Evolutionary conservation across 345 rosid genomes (phyloP).

Genomic region (Rubroshorea leprosula): DNA sequence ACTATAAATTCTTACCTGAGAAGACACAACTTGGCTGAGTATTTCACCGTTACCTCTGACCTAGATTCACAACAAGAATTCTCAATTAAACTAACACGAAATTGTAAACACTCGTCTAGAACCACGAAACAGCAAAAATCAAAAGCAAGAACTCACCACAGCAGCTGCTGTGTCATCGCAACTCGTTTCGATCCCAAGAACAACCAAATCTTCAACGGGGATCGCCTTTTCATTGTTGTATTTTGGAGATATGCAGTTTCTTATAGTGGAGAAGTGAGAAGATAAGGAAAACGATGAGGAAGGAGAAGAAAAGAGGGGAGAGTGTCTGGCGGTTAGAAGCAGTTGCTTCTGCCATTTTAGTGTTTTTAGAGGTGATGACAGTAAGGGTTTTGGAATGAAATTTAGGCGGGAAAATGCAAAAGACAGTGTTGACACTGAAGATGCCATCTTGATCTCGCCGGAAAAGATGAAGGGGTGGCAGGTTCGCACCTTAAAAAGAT

Average conservation of each 20-base stretch:
- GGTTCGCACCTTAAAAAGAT: background rate
- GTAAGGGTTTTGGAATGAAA: constrained; percentile 22
- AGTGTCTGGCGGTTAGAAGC: background rate
- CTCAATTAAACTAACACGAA: background rate
- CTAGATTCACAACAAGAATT: constrained; percentile 27
- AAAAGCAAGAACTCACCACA: constrained; percentile 40
- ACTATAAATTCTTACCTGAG: constrained; percentile 59
- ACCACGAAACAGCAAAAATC: background rate
- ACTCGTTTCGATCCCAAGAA: constrained; percentile 93
- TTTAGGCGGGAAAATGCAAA: constrained; percentile 45
- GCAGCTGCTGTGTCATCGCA: constrained; percentile 99
- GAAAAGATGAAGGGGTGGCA: background rate
- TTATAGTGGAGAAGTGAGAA: constrained; percentile 20
- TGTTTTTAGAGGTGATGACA: constrained; percentile 4
- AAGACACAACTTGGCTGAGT: constrained; percentile 88
- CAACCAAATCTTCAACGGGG: constrained; percentile 48
- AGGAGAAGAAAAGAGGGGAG: constrained; percentile 6
- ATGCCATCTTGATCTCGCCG: constrained; percentile 17
- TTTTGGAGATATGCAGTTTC: constrained; percentile 6
- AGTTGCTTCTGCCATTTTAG: constrained; percentile 11
- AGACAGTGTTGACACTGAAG: constrained; percentile 25
- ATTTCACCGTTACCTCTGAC: constrained; percentile 82
- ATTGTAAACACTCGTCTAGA: background rate
- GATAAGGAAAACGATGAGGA: constrained; percentile 17
- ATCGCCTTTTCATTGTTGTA: constrained; percentile 3